Conservation (phyloP, 495 filamentous ascomycete genomes). For the Neurospora hispaniola region DNA sequence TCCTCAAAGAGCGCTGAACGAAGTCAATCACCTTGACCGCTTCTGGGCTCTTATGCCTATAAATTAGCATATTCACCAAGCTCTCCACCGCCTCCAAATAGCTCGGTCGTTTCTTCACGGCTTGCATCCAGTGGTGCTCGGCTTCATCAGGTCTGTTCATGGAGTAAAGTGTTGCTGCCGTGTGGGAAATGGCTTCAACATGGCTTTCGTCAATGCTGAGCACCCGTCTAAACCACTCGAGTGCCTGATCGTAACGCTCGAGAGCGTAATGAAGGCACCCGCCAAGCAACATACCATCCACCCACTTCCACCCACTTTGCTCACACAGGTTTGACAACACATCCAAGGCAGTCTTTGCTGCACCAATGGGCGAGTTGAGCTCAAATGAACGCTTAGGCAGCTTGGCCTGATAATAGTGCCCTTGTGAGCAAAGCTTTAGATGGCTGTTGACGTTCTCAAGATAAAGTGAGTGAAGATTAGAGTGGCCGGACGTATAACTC, state of each 20-base stretch:
- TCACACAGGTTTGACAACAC: constrained; percentile 72
- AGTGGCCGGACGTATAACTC: not conserved
- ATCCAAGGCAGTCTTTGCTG: constrained; percentile 61
- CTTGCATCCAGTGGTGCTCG: constrained; percentile 73
- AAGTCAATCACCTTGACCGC: constrained; percentile 84
- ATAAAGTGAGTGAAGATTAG: not conserved
- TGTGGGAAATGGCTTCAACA: constrained; percentile 89
- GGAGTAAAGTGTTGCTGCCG: constrained; percentile 79
- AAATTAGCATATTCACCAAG: constrained; percentile 79
- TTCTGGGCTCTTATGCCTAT: constrained; percentile 69
- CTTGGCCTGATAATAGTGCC: constrained; percentile 9
- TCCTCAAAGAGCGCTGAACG: constrained; percentile 66
- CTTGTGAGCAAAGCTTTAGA: constrained; percentile 1
- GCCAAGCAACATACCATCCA: constrained; percentile 87
- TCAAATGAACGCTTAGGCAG: constrained; percentile 10
- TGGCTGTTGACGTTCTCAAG: constrained; percentile 1
- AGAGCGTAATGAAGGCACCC: constrained; percentile 92
- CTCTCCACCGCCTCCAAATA: constrained; percentile 97
- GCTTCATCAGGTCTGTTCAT: constrained; percentile 76
- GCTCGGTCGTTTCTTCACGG: constrained; percentile 72
- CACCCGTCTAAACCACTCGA: constrained; percentile 84
- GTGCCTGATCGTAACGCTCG: constrained; percentile 73
- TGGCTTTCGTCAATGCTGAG: constrained; percentile 77
- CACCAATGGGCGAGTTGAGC: constrained; percentile 24
- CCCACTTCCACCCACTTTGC: constrained; percentile 86